A percentile compares a stretch with the other conserved stretches of the same genome.
These are phyloP conservation scores for Alternaria viburni DNA, from an alignment of 2,329 filamentous ascomycete species.

Conservation along the genomic window DNA sequence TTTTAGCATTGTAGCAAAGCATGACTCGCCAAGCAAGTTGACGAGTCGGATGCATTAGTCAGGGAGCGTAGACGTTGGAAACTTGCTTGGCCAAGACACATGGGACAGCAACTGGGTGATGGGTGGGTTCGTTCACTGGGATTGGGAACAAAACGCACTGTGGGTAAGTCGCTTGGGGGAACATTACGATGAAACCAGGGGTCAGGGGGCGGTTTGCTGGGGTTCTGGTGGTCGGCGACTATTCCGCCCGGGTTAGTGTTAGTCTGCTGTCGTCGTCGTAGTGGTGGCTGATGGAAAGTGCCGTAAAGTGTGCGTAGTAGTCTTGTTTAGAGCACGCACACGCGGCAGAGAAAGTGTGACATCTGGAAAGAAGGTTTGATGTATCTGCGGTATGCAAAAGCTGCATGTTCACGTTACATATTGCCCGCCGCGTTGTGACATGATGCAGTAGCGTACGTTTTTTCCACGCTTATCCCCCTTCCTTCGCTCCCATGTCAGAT, in stretches of 20 bases:
- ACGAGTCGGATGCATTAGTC: background rate
- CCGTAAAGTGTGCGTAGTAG: background rate
- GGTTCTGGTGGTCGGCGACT: background rate
- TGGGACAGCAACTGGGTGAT: background rate
- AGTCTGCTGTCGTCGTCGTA: background rate
- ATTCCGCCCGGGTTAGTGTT: background rate
- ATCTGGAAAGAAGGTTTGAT: conserved; percentile 4
- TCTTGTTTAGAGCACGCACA: background rate
- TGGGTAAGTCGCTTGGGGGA: conserved; percentile 3
- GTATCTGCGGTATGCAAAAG: background rate
- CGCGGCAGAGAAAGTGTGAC: background rate
- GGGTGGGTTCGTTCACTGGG: conserved; percentile 1
- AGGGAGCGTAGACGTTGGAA: background rate
- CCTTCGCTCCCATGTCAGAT: conserved; percentile 2
- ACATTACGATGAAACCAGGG: conserved; percentile 6
- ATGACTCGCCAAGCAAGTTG: background rate
- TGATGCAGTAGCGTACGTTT: conserved; percentile 15
- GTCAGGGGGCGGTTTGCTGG: background rate
- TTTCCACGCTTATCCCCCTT: conserved; percentile 5
- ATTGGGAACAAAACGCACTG: background rate
- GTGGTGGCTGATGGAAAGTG: background rate
- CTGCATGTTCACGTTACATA: conserved; percentile 7
- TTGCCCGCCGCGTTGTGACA: conserved; percentile 5
- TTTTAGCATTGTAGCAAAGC: background rate
- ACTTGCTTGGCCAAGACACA: background rate